Conservation (phyloP, 345 rosid genomes). For the Eucalyptus virginea region DNA sequence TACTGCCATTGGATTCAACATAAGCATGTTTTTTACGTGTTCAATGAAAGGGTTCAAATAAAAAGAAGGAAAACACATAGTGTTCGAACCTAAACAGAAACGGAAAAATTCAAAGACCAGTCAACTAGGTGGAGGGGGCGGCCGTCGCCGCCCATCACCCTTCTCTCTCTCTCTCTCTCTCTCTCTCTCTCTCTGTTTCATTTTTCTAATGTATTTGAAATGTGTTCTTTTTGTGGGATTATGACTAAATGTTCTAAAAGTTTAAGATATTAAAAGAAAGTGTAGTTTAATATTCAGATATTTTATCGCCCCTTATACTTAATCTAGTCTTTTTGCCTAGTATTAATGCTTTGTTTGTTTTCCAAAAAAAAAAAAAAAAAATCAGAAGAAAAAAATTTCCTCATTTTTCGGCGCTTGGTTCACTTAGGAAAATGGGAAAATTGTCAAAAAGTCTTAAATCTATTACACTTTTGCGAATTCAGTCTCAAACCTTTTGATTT, state of each 20-base stretch:
- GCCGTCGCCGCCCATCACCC: background rate
- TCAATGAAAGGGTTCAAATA: background rate
- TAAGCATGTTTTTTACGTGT: background rate
- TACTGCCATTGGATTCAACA: background rate
- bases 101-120: background rate
- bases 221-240: background rate
- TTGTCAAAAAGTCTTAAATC: no score
- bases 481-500: rapidly evolving
- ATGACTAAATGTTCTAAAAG: no score
- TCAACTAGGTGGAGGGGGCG: background rate
- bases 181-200: no score
- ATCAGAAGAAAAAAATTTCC: background rate
- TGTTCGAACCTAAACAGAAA: background rate
- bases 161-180: background rate
- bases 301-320: background rate
- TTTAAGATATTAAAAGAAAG: no score
- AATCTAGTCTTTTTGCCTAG: no score
- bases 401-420: no score
- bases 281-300: no score
- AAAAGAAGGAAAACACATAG: background rate
- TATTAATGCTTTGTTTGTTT: background rate
- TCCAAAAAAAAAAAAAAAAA: no score
- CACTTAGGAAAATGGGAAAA: background rate
- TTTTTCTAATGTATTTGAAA: background rate
- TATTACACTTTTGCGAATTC: no score